Percentiles rank a stretch among this genome's conserved stretches.
These are phyloP conservation scores for Parachlorella kessleri DNA, from an alignment of 139 green algal genomes.

Conservation along the genomic window DNA sequence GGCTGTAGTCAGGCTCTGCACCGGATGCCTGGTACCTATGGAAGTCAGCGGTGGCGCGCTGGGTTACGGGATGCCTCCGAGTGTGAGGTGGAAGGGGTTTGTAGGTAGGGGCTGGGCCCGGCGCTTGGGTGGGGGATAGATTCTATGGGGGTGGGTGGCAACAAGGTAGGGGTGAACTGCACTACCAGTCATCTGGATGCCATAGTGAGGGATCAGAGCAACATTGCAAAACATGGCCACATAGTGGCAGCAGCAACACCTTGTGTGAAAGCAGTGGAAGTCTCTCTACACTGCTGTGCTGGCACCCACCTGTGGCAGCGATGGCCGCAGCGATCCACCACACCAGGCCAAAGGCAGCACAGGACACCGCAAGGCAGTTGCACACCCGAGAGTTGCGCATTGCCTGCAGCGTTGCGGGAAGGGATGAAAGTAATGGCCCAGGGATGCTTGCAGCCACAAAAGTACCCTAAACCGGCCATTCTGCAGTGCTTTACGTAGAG, in stretches of 20 bases:
- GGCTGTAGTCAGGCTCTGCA: not conserved
- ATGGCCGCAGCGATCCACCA: not conserved
- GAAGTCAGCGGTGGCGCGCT: not conserved
- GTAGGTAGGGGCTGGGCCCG: no score
- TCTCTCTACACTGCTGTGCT: no score
- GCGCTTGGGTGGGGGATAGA: not conserved
- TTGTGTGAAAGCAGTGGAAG: no score
- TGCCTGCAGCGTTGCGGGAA: not conserved
- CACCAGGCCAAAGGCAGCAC: not conserved
- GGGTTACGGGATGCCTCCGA: no score
- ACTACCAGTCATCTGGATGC: no score
- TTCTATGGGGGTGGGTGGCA: not conserved
- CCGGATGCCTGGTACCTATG: not conserved
- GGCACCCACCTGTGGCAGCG: not conserved
- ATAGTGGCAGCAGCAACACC: no score
- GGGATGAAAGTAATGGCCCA: not conserved
- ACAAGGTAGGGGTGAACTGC: not conserved
- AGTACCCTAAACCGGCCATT: not conserved
- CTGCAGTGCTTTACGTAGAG: not conserved
- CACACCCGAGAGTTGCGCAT: not conserved
- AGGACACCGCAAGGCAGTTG: not conserved
- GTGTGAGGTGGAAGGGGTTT: no score
- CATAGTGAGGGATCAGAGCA: not conserved
- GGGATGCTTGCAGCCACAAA: not conserved
- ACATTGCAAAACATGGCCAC: no score